These are phyloP conservation scores for Leccinum variicolor DNA, from an alignment of 768 basidiomycete species.

Conservation along the genomic window DNA sequence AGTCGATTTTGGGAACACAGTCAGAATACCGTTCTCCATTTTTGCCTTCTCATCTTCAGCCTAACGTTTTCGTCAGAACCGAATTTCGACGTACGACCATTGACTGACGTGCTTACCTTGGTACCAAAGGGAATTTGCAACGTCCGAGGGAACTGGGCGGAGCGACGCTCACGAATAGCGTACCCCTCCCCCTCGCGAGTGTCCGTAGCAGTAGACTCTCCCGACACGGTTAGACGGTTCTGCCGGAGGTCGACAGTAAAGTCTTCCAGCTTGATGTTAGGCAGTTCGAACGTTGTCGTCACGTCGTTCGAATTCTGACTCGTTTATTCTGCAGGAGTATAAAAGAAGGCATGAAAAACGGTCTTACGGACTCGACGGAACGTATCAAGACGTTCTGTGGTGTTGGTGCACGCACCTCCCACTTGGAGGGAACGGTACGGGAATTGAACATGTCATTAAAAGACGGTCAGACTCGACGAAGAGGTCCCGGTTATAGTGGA, in stretches of 20 bases:
- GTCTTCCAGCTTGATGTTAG: slow-evolving; percentile 45
- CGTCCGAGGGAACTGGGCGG: slow-evolving; percentile 40
- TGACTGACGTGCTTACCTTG: slow-evolving; percentile 32
- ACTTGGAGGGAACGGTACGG: background rate
- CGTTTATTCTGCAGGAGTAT: slow-evolving; percentile 34
- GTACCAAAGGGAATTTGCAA: slow-evolving; percentile 42
- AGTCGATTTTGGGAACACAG: slow-evolving; percentile 43
- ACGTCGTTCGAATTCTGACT: slow-evolving; percentile 39
- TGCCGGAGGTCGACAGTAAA: slow-evolving; percentile 46
- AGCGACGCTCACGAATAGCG: slow-evolving; percentile 41
- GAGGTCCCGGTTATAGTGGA: background rate
- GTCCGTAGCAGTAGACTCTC: slow-evolving; percentile 34
- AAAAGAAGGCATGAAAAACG: too few relatives aligned
- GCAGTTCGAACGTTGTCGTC: slow-evolving; percentile 35
- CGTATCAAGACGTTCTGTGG: background rate
- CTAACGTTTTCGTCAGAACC: slow-evolving; percentile 16
- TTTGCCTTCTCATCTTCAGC: slow-evolving; percentile 42
- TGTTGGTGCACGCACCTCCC: background rate
- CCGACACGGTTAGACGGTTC: slow-evolving; percentile 43
- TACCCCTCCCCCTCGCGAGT: slow-evolving; percentile 39
- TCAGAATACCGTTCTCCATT: slow-evolving; percentile 43
- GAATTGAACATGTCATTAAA: slow-evolving; percentile 2
- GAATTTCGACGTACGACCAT: too few relatives aligned
- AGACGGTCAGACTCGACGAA: background rate
- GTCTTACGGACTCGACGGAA: slow-evolving; percentile 22